Conservation (phyloP, 768 basidiomycete genomes). For the Pholiota conissans region DNA sequence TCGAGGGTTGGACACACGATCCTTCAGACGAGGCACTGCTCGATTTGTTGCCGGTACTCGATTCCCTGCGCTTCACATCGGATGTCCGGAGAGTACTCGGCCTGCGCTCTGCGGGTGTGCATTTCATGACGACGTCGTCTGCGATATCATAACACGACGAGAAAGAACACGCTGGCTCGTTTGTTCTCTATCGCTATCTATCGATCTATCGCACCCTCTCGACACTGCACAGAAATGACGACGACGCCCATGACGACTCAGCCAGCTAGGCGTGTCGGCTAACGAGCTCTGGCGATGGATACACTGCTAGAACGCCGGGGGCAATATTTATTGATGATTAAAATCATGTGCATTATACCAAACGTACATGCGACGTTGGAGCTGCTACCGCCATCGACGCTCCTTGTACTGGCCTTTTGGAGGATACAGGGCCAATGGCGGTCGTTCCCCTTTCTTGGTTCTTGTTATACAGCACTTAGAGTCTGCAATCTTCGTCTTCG, state of each 20-base stretch:
- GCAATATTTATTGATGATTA: neutral
- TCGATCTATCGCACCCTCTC: neutral
- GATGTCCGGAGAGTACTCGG: conserved; percentile 94
- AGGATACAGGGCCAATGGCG: neutral
- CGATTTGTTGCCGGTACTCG: conserved; percentile 92
- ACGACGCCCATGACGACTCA: neutral
- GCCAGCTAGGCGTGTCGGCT: neutral
- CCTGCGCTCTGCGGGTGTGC: conserved; percentile 45
- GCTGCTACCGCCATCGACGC: neutral
- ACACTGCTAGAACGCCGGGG: neutral
- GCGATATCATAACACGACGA: conserved; percentile 3
- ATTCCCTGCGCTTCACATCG: conserved; percentile 92
- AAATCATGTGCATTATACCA: neutral
- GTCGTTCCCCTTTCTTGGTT: neutral
- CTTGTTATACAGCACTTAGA: conserved; percentile 6
- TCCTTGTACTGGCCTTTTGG: neutral
- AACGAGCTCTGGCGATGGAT: neutral
- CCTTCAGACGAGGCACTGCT: conserved; percentile 95
- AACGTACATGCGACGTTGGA: neutral
- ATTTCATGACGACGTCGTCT: conserved; percentile 10
- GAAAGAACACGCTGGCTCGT: neutral
- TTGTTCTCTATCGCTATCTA: conserved; percentile 2
- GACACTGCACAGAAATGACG: conserved; percentile 1
- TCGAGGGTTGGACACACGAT: conserved; percentile 99
- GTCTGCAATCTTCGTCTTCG: neutral